Evolutionary conservation across 192 early-diverging fungal species (phyloP).

Genomic region (Umbelopsis sp.): DNA sequence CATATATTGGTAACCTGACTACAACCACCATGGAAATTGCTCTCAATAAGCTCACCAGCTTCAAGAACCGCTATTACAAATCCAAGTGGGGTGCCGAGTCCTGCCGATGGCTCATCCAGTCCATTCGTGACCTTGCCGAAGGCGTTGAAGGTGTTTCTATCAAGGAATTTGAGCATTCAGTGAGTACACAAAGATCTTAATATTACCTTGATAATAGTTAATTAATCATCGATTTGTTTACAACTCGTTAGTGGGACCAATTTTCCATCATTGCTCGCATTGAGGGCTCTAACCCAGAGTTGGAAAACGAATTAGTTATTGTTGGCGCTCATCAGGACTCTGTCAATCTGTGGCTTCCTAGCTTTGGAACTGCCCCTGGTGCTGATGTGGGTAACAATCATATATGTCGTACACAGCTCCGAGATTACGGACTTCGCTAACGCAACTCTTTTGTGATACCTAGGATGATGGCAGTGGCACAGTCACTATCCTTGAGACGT

Average conservation of each 20-base stretch:
- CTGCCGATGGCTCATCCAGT: conserved; percentile 67
- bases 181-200: background rate
- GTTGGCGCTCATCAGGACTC: conserved; percentile 92
- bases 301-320: conserved; percentile 69
- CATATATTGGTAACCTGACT: conserved; percentile 63
- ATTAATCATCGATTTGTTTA: too few species aligned
- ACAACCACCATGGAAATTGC: conserved; percentile 67
- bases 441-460: background rate
- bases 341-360: conserved; percentile 83
- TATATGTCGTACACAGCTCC: background rate
- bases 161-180: conserved; percentile 70
- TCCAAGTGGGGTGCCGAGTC: conserved; percentile 66
- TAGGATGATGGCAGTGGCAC: conserved; percentile 93
- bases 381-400: conserved; percentile 43
- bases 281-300: conserved; percentile 52
- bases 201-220: too few species aligned
- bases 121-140: conserved; percentile 52
- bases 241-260: conserved; percentile 68
- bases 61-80: conserved; percentile 92
- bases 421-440: background rate
- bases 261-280: conserved; percentile 84
- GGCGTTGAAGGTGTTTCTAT: conserved; percentile 63
- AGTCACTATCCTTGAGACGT: conserved; percentile 87
- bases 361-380: conserved; percentile 74
- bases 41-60: conserved; percentile 76